These are phyloP conservation scores for Cercospora sp. DNA, from an alignment of 2,329 filamentous ascomycete genomes.

Conservation along the genomic window DNA sequence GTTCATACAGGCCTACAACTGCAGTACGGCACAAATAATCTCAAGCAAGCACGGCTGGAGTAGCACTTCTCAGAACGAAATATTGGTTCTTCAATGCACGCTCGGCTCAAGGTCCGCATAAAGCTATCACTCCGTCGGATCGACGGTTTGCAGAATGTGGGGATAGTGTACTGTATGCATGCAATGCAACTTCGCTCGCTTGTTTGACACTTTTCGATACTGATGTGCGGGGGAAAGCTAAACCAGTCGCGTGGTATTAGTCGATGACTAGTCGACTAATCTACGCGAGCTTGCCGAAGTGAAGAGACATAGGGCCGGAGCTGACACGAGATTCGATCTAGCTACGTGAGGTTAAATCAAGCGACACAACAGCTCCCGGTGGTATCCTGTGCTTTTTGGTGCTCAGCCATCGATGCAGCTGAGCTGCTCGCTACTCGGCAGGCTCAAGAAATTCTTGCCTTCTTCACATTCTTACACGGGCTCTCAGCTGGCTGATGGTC, in stretches of 20 bases:
- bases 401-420: neutral
- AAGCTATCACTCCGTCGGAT: constrained; percentile 1
- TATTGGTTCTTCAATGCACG: neutral
- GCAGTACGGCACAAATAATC: too few species aligned
- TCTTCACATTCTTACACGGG: neutral
- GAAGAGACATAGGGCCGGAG: neutral
- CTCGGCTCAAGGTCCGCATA: neutral
- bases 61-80: too few species aligned
- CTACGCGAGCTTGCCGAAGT: neutral
- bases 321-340: neutral
- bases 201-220: neutral
- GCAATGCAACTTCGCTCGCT: neutral
- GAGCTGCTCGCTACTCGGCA: neutral
- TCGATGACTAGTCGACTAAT: neutral
- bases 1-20: too few species aligned
- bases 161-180: neutral
- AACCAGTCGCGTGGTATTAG: neutral
- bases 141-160: neutral
- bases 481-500: neutral
- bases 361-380: neutral
- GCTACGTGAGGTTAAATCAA: neutral
- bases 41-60: too few species aligned
- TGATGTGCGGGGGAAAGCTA: neutral
- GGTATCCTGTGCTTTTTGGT: neutral
- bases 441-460: neutral